Base-by-base conservation (phyloP, 164 flowering plant species). In the Sextonia rubra region DNA sequence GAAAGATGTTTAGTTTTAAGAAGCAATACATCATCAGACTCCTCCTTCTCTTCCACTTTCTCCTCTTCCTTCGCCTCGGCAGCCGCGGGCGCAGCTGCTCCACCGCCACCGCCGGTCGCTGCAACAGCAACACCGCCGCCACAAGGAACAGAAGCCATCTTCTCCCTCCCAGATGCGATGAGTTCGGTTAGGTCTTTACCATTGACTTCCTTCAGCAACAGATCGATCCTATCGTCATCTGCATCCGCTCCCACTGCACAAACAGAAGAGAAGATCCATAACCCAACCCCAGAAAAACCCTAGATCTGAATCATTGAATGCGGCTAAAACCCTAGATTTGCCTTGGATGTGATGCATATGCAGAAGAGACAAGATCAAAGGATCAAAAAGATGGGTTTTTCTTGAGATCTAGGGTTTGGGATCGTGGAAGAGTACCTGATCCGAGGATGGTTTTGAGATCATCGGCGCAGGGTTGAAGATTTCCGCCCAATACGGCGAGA, bases 401-500 rank as follows among this genome's bases (percentile, higher is more conserved):
- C n/a, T n/a, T n/a, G n/a, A 64, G 37, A 64, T 3, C 12, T 4
- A 25, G 61, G 61, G n/a, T 8, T 12, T n/a, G 12, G 20, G 7
- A 20, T 3, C 7, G n/a, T n/a, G n/a, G n/a, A n/a, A n/a, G n/a
- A n/a, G n/a, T 77, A 90, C 94, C 91, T 73, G 91, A 88, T 70
- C 81, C 86, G 44, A 89, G 89, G 60, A 90, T 89, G 14, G 24
- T 4, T 80, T 86, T 89, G 71, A 90, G 6, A 70, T 90, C 89
- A 1, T 70, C 77, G 12, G 86, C 88, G 3, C 88, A 30, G 2
- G 95, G 95, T 30, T 22, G 1, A 5, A 82, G 58, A 78, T 89
- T 89, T 2, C 95, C 95, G 27, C 95, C 92, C 86, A 90, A 79
- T 3, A 83, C 80, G 32, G 92, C 90, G 25, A 90, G 82, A 84